Base-by-base conservation (phyloP, 2,329 filamentous ascomycete species). In the Apiospora phragmitis region DNA sequence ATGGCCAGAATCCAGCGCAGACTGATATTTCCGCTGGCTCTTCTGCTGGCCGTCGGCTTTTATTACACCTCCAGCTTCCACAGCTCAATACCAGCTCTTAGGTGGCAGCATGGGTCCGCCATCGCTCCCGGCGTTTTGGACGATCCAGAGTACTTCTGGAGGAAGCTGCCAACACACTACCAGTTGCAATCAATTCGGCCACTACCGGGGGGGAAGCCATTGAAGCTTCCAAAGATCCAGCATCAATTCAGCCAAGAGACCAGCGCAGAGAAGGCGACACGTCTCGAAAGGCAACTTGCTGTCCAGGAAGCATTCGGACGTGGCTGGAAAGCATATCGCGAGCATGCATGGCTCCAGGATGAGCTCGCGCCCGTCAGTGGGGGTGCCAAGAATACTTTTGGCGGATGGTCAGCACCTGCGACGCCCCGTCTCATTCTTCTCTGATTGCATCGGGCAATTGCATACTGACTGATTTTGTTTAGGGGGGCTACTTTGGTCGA, bases 401-500 rank as follows among this genome's bases (percentile, higher is more conserved):
- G 82, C 7, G 81, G 81, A 49, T 86, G 85, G 78, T 83, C 79
- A 62, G 55, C 38, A 62, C 21, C 32, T n/a, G 32, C 29, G 32
- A 38, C 2, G 21, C 9, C 2, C 18, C 51, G 18, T 38, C 18
- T 12, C 32, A 38, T 38, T 24, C 18, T 12, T n/a, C 32, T 1
- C 4, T 7, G 12, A 38, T 38, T 7, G 1, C 8, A 14, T n/a
- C 21, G 55, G 5, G 12, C 1, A 62, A 5, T 59, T 35, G 16
- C 16, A 35, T 8, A 12, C 6, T 2, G 21, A n/a, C 32, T 62
- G 29, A 38, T 11, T 14, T 7, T 4, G 18, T n/a, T n/a, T 38
- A 62, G 55, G 55, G 51, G 55, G 11, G 85, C 85, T 6, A 85
- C 84, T 1, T 73, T 87, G 71, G 83, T 87, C 16, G 85, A 87